These are phyloP conservation scores for Candida taoyuanica DNA, from an alignment of 805 yeast species.

Conservation along the genomic window DNA sequence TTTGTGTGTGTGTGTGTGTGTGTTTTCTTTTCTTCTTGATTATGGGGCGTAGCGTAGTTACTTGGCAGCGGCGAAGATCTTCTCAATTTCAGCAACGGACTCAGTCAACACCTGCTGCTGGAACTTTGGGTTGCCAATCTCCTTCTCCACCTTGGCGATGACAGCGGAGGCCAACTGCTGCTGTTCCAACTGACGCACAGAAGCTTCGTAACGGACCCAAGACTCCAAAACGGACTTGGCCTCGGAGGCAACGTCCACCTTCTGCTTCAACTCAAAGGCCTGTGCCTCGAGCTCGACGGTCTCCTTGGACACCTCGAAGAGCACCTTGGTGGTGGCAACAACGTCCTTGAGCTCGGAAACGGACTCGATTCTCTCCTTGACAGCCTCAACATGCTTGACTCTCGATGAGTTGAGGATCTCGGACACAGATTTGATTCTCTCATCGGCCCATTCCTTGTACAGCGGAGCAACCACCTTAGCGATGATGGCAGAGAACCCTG, in stretches of 20 bases:
- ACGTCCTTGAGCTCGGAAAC: slow-evolving; percentile 90
- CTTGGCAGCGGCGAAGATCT: slow-evolving; percentile 51
- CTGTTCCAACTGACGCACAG: slow-evolving; percentile 95
- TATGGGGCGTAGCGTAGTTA: slow-evolving; percentile 6
- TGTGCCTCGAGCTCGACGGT: slow-evolving; percentile 94
- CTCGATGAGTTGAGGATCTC: slow-evolving; percentile 83
- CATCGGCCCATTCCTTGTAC: slow-evolving; percentile 91
- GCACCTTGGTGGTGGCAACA: slow-evolving; percentile 82
- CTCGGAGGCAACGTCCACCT: slow-evolving; percentile 79
- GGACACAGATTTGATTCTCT: slow-evolving; percentile 75
- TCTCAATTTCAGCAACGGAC: slow-evolving; percentile 89
- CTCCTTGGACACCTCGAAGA: slow-evolving; percentile 93
- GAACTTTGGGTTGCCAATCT: slow-evolving; percentile 81
- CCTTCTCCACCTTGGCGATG: slow-evolving; percentile 82
- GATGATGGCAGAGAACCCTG: slow-evolving; percentile 66
- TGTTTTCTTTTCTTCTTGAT: no score
- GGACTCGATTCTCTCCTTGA: slow-evolving; percentile 83
- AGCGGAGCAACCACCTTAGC: slow-evolving; percentile 91
- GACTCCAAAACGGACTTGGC: slow-evolving; percentile 96
- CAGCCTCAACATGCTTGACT: slow-evolving; percentile 86
- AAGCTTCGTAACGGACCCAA: slow-evolving; percentile 98
- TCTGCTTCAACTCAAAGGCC: slow-evolving; percentile 89
- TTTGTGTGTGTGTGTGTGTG: not conserved
- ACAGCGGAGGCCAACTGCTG: slow-evolving; percentile 83
- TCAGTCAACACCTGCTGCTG: slow-evolving; percentile 89